Evolutionary conservation across 352 stramenopile species (phyloP).

Genomic region (Pseudoperonospora humuli): DNA sequence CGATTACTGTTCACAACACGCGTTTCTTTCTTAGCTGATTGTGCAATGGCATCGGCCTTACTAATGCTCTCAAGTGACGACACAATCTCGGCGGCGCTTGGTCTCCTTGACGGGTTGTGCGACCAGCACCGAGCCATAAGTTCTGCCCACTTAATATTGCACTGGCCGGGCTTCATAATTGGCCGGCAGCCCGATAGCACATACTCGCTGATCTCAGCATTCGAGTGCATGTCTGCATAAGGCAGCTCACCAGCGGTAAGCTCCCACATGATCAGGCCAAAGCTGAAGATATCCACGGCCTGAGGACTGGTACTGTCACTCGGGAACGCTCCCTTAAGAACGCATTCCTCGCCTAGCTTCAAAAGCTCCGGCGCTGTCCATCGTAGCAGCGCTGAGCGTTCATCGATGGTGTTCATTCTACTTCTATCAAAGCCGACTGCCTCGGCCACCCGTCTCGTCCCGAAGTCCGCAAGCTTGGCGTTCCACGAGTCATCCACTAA

Average conservation of each 20-base stretch:
- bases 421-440: conserved; percentile 67
- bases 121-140: conserved; percentile 83
- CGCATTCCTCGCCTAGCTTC: conserved; percentile 66
- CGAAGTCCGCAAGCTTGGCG: conserved; percentile 84
- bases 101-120: conserved; percentile 57
- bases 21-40: conserved; percentile 58
- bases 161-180: conserved; percentile 66
- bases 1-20: conserved; percentile 74
- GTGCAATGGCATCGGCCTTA: conserved; percentile 54
- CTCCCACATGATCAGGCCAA: conserved; percentile 85
- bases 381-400: conserved; percentile 46
- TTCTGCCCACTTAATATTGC: conserved; percentile 79
- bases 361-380: conserved; percentile 78
- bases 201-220: conserved; percentile 68
- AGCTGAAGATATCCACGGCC: conserved; percentile 83
- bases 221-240: conserved; percentile 56
- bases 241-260: conserved; percentile 77
- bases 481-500: conserved; percentile 87
- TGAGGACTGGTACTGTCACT: conserved; percentile 46
- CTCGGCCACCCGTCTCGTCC: conserved; percentile 69
- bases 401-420: conserved; percentile 50
- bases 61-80: conserved; percentile 71
- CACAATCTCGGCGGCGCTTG: conserved; percentile 75
- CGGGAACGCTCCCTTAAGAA: conserved; percentile 52
- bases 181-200: conserved; percentile 68